Evolutionary conservation across 257 asterid genomes (phyloP).

Genomic region (Solanum lignicaule): DNA sequence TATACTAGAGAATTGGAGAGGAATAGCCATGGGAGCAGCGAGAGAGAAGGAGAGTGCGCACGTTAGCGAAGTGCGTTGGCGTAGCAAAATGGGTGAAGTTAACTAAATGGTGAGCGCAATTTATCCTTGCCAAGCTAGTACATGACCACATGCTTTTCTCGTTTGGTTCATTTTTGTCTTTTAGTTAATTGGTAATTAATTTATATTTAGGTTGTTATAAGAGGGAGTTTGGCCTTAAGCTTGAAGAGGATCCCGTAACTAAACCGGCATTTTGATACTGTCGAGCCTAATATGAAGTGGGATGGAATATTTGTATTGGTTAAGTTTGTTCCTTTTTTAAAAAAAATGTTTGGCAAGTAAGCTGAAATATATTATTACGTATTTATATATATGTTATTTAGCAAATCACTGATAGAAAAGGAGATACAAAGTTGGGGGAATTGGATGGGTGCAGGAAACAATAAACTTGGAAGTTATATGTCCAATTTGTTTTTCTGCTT

Average conservation of each 20-base stretch:
- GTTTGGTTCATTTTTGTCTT: not conserved
- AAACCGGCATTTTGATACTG: not conserved
- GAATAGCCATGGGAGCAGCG: constrained; percentile 43
- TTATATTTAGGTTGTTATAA: not conserved
- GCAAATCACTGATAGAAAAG: too few species aligned
- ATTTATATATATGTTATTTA: too few species aligned
- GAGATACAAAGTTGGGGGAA: too few species aligned
- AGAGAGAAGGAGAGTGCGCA: constrained; percentile 9
- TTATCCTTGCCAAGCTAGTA: not conserved
- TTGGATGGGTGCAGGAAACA: too few species aligned
- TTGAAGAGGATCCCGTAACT: not conserved
- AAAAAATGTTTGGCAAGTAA: too few species aligned
- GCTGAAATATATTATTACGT: too few species aligned
- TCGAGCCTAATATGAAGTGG: not conserved
- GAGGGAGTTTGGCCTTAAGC: not conserved
- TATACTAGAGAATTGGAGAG: constrained; percentile 60
- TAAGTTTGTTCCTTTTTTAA: not conserved
- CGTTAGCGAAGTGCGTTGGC: constrained; percentile 7
- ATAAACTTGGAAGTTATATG: too few species aligned
- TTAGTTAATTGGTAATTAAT: not conserved
- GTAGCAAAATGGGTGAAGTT: not conserved
- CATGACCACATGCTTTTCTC: not conserved
- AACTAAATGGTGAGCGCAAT: not conserved
- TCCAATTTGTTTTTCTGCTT: too few species aligned
- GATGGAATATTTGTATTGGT: not conserved